Conservation (phyloP, 2,329 filamentous ascomycete genomes). For the Monosporascus sp. region DNA sequence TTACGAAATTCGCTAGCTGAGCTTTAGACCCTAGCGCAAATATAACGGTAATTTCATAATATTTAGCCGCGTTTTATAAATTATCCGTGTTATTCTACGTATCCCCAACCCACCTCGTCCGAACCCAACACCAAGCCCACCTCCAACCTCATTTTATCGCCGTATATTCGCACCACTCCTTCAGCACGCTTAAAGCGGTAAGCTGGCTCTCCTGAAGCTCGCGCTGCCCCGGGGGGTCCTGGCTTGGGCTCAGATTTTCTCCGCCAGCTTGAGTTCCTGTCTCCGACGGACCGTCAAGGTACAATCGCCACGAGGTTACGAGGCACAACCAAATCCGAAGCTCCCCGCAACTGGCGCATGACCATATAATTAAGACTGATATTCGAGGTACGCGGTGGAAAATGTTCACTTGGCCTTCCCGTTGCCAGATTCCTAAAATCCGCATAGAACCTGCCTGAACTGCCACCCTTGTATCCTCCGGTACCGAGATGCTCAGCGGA, state of each 20-base stretch:
- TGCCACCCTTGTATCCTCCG: background rate
- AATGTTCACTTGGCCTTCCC: background rate
- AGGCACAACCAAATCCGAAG: background rate
- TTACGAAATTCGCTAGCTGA: fast-evolving
- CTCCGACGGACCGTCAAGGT: background rate
- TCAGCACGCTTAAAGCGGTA: too few relatives aligned
- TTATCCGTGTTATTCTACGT: too few relatives aligned
- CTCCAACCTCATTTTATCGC: too few relatives aligned
- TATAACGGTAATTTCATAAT: too few relatives aligned
- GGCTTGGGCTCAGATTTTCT: background rate
- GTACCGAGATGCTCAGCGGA: background rate
- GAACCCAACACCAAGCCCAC: too few relatives aligned
- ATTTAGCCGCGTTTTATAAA: too few relatives aligned
- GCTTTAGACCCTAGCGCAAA: fast-evolving
- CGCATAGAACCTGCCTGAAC: background rate
- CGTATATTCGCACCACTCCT: too few relatives aligned
- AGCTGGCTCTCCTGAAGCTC: background rate
- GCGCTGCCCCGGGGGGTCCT: background rate
- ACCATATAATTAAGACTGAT: background rate
- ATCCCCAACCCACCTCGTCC: too few relatives aligned
- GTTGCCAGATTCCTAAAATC: background rate
- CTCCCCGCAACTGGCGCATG: background rate
- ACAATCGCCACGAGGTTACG: background rate
- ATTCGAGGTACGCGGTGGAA: background rate
- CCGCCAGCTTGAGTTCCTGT: background rate